Percentiles rank a stretch among this genome's conserved stretches.
Conservation (phyloP, 192 early-diverging fungal species). For the Umbelopsis ramanniana region DNA sequence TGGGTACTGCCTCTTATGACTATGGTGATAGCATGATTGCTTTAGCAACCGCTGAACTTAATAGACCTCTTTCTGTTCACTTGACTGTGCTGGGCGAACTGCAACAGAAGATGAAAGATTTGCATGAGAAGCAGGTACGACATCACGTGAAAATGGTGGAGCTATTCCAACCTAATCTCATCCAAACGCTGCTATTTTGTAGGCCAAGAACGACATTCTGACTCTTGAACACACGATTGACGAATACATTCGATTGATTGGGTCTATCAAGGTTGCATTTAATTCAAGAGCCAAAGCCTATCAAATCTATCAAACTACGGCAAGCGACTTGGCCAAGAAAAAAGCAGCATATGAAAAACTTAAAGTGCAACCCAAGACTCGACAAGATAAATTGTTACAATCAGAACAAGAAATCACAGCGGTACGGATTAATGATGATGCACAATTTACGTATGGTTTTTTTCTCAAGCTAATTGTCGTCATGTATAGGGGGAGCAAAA, state of each 20-base stretch:
- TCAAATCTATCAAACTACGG: slow-evolving; percentile 69
- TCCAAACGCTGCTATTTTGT: neutral
- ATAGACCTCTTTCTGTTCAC: slow-evolving; percentile 65
- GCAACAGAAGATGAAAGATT: slow-evolving; percentile 76
- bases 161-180: neutral
- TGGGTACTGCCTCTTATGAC: slow-evolving; percentile 72
- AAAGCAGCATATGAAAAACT: slow-evolving; percentile 66
- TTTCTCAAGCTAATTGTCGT: slow-evolving; percentile 26
- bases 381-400: slow-evolving; percentile 55
- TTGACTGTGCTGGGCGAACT: slow-evolving; percentile 77
- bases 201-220: slow-evolving; percentile 73
- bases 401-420: slow-evolving; percentile 55
- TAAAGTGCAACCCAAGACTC: slow-evolving; percentile 45
- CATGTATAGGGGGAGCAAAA: slow-evolving; percentile 46
- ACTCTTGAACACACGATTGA: slow-evolving; percentile 81
- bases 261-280: slow-evolving; percentile 81
- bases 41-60: slow-evolving; percentile 74
- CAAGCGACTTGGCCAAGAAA: slow-evolving; percentile 73
- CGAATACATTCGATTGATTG: slow-evolving; percentile 89
- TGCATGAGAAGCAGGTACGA: slow-evolving; percentile 77
- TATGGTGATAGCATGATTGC: slow-evolving; percentile 80
- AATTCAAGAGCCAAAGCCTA: slow-evolving; percentile 72
- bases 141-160: neutral
- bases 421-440: slow-evolving; percentile 41
- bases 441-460: slow-evolving; percentile 25